These are phyloP conservation scores for Haberlea rhodopensis DNA, from an alignment of 257 asterid species.

Conservation along the genomic window DNA sequence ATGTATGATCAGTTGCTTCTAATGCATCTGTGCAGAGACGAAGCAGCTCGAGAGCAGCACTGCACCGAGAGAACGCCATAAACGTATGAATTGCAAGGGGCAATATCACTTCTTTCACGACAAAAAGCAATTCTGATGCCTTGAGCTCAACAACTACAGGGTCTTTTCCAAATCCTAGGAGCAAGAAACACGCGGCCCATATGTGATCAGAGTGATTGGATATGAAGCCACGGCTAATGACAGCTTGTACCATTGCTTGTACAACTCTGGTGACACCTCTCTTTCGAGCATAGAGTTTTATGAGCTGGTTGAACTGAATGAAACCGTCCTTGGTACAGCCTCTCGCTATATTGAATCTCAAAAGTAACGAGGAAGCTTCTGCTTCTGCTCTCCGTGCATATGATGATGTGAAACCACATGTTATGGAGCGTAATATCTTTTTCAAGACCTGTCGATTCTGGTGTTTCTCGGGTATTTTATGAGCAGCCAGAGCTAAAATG, in stretches of 20 bases:
- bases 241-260: constrained; percentile 66
- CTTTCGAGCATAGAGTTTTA: constrained; percentile 61
- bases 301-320: constrained; percentile 49
- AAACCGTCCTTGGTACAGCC: constrained; percentile 52
- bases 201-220: constrained; percentile 57
- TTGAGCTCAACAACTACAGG: constrained; percentile 65
- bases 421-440: constrained; percentile 52
- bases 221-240: constrained; percentile 43
- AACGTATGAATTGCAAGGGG: constrained; percentile 71
- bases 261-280: constrained; percentile 53
- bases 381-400: constrained; percentile 61
- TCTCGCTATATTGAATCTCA: constrained; percentile 64
- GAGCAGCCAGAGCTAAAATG: constrained; percentile 69
- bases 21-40: constrained; percentile 78
- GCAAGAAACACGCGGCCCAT: constrained; percentile 81
- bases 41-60: constrained; percentile 72
- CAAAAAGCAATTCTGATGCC: constrained; percentile 50
- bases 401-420: constrained; percentile 70
- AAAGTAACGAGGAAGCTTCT: constrained; percentile 60
- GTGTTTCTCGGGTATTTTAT: constrained; percentile 76
- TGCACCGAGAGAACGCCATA: constrained; percentile 63
- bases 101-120: constrained; percentile 61
- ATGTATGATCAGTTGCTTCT: constrained; percentile 73
- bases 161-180: constrained; percentile 69
- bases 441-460: constrained; percentile 54